Evolutionary conservation across 108 stramenopile species (phyloP), one percentile per base, ranked within the genome.

Genomic region (Mayamaea pseudoterrestris): DNA sequence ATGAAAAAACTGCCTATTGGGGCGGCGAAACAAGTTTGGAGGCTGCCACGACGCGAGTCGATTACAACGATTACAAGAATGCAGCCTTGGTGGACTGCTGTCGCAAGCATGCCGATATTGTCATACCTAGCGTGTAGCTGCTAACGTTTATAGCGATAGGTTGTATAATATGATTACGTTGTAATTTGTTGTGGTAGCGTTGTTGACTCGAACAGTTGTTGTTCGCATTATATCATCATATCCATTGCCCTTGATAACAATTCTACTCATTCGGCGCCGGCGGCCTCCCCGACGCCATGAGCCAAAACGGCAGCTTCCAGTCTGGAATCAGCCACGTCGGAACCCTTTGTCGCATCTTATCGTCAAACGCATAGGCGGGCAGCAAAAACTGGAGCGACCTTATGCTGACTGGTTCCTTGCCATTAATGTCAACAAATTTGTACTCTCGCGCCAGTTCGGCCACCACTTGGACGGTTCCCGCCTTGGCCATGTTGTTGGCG

Each of bases 391-490:
- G 34, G 56, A 88, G 51, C 27, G 55, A 74, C 30, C 86, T 69
- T 51, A 88, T 88, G 34, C 70, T 73, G 0, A 71, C 66, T 27
- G 81, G 86, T 0, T 5, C 6, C 23, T 32, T 52, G 11, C 90
- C 84, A 37, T 79, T 78, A 12, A 66, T 49, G 47, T 95, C 93
- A 1, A 55, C 65, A 49, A 95, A 93, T 0, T 65, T 82, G 34
- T 73, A 74, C 47, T 91, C 84, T 42, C 74, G 65, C 16, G 93
- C 91, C 12, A 95, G 42, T 53, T 95, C 93, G 0, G 93, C 83
- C 35, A 95, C 91, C 1, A 95, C 87, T 26, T 84, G 70, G 6
- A 82, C 63, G 3, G 59, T 59, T 13, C 86, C 91, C 3, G 77
- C 69, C 29, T 63, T 67, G n/a, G 21, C 41, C 74, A 80, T 61